Conservation (phyloP, 2,329 filamentous ascomycete genomes). For the Sporothrix brasiliensis region DNA sequence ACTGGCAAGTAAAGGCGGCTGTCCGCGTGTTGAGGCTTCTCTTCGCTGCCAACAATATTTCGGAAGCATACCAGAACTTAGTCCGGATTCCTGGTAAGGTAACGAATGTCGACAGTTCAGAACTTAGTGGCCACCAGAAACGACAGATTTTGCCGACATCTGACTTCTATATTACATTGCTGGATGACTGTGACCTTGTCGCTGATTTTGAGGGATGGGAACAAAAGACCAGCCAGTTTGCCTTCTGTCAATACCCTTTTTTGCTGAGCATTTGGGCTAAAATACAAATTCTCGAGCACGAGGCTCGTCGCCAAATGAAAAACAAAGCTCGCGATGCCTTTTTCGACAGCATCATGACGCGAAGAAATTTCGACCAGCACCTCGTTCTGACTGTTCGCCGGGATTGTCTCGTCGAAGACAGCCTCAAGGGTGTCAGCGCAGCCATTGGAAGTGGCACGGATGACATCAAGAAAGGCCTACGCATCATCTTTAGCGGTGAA, state of each 20-base stretch:
- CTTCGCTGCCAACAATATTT: constrained; percentile 75
- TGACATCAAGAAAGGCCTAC: constrained; percentile 86
- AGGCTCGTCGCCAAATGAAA: constrained; percentile 87
- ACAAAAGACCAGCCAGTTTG: constrained; percentile 70
- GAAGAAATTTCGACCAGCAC: constrained; percentile 73
- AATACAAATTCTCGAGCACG: constrained; percentile 85
- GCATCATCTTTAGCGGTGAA: constrained; percentile 83
- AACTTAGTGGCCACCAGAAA: constrained; percentile 50
- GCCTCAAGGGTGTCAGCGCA: constrained; percentile 79
- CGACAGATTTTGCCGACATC: constrained; percentile 76
- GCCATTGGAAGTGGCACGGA: constrained; percentile 78
- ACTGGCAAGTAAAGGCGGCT: constrained; percentile 86
- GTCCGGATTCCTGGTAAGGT: constrained; percentile 37
- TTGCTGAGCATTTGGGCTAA: constrained; percentile 91
- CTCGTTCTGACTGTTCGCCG: constrained; percentile 76
- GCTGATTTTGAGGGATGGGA: constrained; percentile 90
- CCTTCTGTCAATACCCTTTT: constrained; percentile 91
- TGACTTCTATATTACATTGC: constrained; percentile 83
- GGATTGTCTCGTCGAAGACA: constrained; percentile 87
- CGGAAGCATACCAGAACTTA: constrained; percentile 43
- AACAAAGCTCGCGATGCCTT: constrained; percentile 86
- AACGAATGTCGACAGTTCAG: constrained; percentile 41
- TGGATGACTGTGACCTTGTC: constrained; percentile 84
- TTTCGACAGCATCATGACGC: constrained; percentile 82
- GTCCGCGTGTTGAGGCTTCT: constrained; percentile 78